These are phyloP conservation scores for Crithidia brevicula DNA, from an alignment of 208 protist species.

Conservation along the genomic window DNA sequence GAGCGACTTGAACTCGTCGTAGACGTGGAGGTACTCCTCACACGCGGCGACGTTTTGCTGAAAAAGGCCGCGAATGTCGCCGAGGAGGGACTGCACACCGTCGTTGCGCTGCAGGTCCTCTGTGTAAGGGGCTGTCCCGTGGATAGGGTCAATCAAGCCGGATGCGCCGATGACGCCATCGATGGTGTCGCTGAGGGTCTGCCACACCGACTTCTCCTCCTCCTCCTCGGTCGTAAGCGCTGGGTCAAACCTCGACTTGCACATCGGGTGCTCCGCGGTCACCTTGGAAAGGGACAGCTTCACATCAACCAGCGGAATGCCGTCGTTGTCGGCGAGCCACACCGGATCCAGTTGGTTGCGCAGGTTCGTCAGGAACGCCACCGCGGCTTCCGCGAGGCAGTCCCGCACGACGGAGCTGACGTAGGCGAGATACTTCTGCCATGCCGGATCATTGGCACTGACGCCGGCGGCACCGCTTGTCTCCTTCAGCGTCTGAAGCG, in stretches of 20 bases:
- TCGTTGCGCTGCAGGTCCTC: slow-evolving; percentile 67
- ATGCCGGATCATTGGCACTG: slow-evolving; percentile 53
- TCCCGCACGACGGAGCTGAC: slow-evolving; percentile 89
- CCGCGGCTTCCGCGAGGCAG: slow-evolving; percentile 64
- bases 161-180: slow-evolving; percentile 61
- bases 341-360: slow-evolving; percentile 88
- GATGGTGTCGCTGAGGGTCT: slow-evolving; percentile 70
- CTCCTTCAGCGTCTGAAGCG: slow-evolving; percentile 83
- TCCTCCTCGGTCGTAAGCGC: slow-evolving; percentile 35
- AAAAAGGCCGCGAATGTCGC: slow-evolving; percentile 76
- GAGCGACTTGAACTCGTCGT: slow-evolving; percentile 92
- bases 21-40: slow-evolving; percentile 81
- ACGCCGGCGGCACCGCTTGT: slow-evolving; percentile 39
- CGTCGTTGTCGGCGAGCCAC: slow-evolving; percentile 90
- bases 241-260: slow-evolving; percentile 81
- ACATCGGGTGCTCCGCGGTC: slow-evolving; percentile 40
- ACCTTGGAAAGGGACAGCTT: slow-evolving; percentile 88
- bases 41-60: slow-evolving; percentile 79
- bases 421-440: slow-evolving; percentile 93
- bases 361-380: slow-evolving; percentile 82
- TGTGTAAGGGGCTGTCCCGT: slow-evolving; percentile 45
- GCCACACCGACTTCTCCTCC: slow-evolving; percentile 54
- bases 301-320: slow-evolving; percentile 91
- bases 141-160: slow-evolving; percentile 65
- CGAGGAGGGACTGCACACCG: slow-evolving; percentile 60